Evolutionary conservation across 805 yeast species (phyloP).

Genomic region (Scheffersomyces ergatensis): DNA sequence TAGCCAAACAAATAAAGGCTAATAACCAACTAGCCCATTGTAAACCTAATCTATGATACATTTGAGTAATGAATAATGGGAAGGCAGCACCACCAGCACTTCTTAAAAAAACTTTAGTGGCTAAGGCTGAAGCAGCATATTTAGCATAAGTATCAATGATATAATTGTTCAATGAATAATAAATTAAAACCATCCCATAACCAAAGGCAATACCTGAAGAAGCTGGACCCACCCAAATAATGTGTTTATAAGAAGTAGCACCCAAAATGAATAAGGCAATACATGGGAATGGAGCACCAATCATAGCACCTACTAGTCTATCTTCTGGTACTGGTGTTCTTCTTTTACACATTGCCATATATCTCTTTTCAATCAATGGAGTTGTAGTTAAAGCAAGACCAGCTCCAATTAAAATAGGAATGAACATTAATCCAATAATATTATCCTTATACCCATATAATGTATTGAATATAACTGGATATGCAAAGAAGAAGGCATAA

Average conservation of each 20-base stretch:
- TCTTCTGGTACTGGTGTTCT: conserved; percentile 77
- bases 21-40: conserved; percentile 81
- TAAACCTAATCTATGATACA: conserved; percentile 71
- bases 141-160: conserved; percentile 88
- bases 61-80: conserved; percentile 77
- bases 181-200: conserved; percentile 59
- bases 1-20: conserved; percentile 74
- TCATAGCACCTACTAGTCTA: conserved; percentile 75
- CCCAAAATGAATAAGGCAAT: conserved; percentile 77
- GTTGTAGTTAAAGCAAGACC: conserved; percentile 70
- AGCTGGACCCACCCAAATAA: conserved; percentile 67
- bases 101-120: conserved; percentile 78
- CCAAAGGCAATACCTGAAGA: conserved; percentile 60
- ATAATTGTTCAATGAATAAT: conserved; percentile 66
- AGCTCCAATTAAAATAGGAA: conserved; percentile 90
- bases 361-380: conserved; percentile 64
- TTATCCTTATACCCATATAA: conserved; percentile 78
- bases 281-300: conserved; percentile 81
- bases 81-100: conserved; percentile 86
- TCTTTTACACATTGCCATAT: conserved; percentile 47
- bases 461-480: conserved; percentile 81
- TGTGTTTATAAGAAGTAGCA: conserved; percentile 68
- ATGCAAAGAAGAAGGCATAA: conserved; percentile 93
- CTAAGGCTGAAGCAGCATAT: conserved; percentile 77
- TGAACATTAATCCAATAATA: conserved; percentile 79